Evolutionary conservation across 148 eudicot genomes (phyloP), one percentile per base, ranked within the genome.

Genomic region (Vaccinium vitisidaea): DNA sequence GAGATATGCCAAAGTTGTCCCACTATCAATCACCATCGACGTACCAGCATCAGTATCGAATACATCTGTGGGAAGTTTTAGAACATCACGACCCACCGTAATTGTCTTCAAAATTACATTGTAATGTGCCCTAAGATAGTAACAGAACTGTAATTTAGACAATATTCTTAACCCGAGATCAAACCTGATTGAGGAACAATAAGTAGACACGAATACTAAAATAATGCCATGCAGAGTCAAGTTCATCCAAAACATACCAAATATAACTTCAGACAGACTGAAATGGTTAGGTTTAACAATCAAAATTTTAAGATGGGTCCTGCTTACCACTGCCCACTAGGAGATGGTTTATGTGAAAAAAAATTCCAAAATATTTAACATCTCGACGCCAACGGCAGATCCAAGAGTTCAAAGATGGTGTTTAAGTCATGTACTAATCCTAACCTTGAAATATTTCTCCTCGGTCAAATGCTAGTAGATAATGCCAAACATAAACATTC

Each of bases 1-100:
- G 65, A 94, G 98, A 94, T 96, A 92, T 1, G 98, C 97, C 88
- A 96, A 91, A 78, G 99, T 96, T 84, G 99, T 94, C 80, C 99
- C 98, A 77, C 99, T 94, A 86, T 96, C 99, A 84, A 96, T 88
- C 74, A 96, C 91, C 63, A 94, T 91, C 30, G 89, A 87, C 82
- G 84, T 84, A 32, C 87, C 89, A 9, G 87, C 39, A 18, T 85
- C 90, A 77, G 84, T 56, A 75, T 86, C 89, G 50, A 86, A 83
- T 23, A 59, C 25, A 85, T 84, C 87, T 69, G 92, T 77, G 73
- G 92, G 86, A 80, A 92, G 90, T 84, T 91, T 43, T 83, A 92
- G 71, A 87, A 83, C 87, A 59, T 85, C 89, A 86, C 91, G 93
- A 84, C 85, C 95, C 85, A 96, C 98, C 87, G 91, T 93, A 73